Evolutionary conservation across 1,284 basidiomycete species (phyloP), one percentile per base, ranked within the genome.

Genomic region (Heterobasidion occidentale): DNA sequence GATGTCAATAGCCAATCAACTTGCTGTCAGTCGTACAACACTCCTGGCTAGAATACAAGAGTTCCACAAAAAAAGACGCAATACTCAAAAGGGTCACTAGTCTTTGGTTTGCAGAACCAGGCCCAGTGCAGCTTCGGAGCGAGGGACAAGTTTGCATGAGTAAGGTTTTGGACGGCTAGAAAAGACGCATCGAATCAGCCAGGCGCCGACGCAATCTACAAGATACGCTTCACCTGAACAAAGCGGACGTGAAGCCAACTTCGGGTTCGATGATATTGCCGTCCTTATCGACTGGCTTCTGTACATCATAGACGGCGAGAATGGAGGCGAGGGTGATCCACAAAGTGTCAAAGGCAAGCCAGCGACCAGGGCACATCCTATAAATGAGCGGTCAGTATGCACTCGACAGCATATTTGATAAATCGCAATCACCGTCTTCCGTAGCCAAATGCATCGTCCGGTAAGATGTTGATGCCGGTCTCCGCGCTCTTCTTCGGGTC

Each of bases 321-420:
- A 51, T n/a, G 17, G 35, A 51, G 35, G 33, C 50, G 17, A 51
- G 8, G 33, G 50, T 38, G 20, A 38, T 36, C 50, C 50, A 51
- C 15, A 51, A n/a, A 17, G 35, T 51, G 20, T 36, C 50, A 51
- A 51, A 36, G 17, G 50, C 50, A 7, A 51, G 36, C 33, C 36
- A 51, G n/a, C 50, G 33, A 9, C 50, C 50, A 38, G 50, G 50
- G 17, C 50, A 51, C 11, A 51, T 51, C n/a, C 50, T 51, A 49
- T 7, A 34, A 27, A 42, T 9, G 38, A 42, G 38, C 38, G 38
- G 12, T n/a, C 12, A 42, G 12, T 4, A 11, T 12, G 19, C 11
- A 20, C 17, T n/a, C 15, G 9, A 17, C 9, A 46, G 4, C 14
- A 17, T 17, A 46, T 15, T 46, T 46, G 2, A 8, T 46, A 3